Evolutionary conservation across 2,329 filamentous ascomycete genomes (phyloP), one percentile per base, ranked within the genome.

Genomic region (Colletotrichum nymphaeae): DNA sequence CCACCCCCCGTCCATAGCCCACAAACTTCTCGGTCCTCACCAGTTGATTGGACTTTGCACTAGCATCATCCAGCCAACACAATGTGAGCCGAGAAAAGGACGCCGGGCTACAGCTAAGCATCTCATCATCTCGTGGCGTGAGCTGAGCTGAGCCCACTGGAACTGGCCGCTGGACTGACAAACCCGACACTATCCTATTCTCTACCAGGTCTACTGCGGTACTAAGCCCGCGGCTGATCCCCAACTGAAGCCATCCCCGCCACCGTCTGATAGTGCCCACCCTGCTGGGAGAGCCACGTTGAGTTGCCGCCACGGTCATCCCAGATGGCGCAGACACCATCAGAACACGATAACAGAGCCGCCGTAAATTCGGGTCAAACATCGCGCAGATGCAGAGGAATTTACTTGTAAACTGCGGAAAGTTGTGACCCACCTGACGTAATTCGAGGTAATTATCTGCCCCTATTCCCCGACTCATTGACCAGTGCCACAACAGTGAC

Each of bases 401-500:
- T 49, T 19, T 49, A 22, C 14, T 7, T 3, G 49, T 53, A 26
- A 26, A 16, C 52, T 28, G 3, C 37, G 46, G n/a, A 64, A 70
- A 60, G n/a, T 19, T 56, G 1, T 3, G 70, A 70, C 67, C 70
- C 67, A 73, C 70, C 70, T 73, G 70, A 73, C 70, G 70, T 70
- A 66, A 66, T 70, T 70, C 60, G 59, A 73, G 67, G 46, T 26
- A 66, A 59, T 64, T 69, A 30, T 55, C 56, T 60, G 9, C 32
- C 63, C 63, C 26, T 42, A 46, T 71, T 52, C 1, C 9, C 12
- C n/a, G 2, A 16, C 6, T 12, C 7, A 37, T 24, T 14, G 14
- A 8, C 32, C 32, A 12, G 32, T 35, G 32, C 32, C 32, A 35
- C 11, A 35, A 35, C 11, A 35, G 14, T 42, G 37, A 42, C 37